These are phyloP conservation scores for Solanum chacoense DNA, from an alignment of 305 asterid species.

Conservation along the genomic window DNA sequence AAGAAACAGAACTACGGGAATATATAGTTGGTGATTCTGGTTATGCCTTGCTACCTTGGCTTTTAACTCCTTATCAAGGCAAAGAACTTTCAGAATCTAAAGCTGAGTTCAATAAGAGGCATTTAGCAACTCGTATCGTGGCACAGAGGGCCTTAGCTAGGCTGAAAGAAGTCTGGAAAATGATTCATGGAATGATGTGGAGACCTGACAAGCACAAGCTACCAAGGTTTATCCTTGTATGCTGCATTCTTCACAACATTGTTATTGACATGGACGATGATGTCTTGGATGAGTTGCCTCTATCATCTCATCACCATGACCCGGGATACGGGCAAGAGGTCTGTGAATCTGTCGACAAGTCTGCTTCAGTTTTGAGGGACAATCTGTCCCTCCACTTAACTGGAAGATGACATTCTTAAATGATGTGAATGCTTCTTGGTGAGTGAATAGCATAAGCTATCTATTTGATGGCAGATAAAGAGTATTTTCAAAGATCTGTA, in stretches of 20 bases:
- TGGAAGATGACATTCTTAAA: slow-evolving; percentile 15
- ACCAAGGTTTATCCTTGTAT: slow-evolving; percentile 69
- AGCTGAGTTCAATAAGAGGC: slow-evolving; percentile 47
- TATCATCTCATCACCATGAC: slow-evolving; percentile 36
- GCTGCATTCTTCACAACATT: slow-evolving; percentile 89
- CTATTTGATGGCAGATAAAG: background rate
- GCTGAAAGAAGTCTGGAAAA: slow-evolving; percentile 75
- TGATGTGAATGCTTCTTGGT: background rate
- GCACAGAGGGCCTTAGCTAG: slow-evolving; percentile 57
- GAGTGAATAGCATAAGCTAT: background rate
- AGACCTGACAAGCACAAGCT: slow-evolving; percentile 85
- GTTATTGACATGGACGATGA: slow-evolving; percentile 68
- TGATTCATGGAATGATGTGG: slow-evolving; percentile 84
- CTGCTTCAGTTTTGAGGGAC: slow-evolving; percentile 49
- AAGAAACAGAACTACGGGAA: slow-evolving; percentile 39
- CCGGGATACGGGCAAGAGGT: slow-evolving; percentile 48
- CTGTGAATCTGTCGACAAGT: slow-evolving; percentile 41
- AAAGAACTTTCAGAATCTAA: slow-evolving; percentile 31
- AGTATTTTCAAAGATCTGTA: background rate
- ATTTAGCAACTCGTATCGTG: slow-evolving; percentile 39
- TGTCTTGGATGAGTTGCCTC: slow-evolving; percentile 15
- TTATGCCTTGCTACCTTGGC: slow-evolving; percentile 72
- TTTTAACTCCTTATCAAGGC: slow-evolving; percentile 63
- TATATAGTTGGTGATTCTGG: slow-evolving; percentile 67
- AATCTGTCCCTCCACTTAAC: slow-evolving; percentile 38